Evolutionary conservation across 1,284 basidiomycete genomes (phyloP), one percentile per base, ranked within the genome.

Genomic region (Moniliella sp.): DNA sequence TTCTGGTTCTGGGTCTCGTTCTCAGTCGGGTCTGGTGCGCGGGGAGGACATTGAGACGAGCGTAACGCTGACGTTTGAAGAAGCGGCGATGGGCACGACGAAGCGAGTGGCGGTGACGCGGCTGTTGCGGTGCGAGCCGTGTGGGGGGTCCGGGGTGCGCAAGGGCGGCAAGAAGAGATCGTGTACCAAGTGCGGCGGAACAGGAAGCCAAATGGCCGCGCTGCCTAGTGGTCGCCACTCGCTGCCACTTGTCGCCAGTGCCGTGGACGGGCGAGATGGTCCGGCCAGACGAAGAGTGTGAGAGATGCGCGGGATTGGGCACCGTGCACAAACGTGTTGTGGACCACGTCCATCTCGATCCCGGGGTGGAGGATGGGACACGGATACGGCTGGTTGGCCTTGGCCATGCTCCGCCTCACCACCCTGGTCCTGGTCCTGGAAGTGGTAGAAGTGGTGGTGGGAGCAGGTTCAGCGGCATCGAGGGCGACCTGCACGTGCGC

Each of bases 351-450:
- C 73, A 81, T 42, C 75, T 99, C 36, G 50, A 45, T 39, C 36
- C 50, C 75, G 83, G 84, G 35, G 78, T 94, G 32, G 91, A 99
- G 62, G 84, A 97, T 60, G 91, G 91, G 16, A 91, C 88, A 79
- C 73, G 75, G 35, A 72, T 99, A 46, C 76, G 80, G 40, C 67
- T 97, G 31, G 72, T 78, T 8, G 73, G 74, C 25, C 70, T 71
- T 28, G 91, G 91, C 19, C 84, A 99, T 63, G 76, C 75, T 18
- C 78, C 91, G 14, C 62, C 88, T 14, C 54, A 50, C n/a, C 60
- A 56, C 15, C 67, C 72, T 17, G 75, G 77, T 23, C 74, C 28
- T 10, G n/a, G n/a, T n/a, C n/a, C n/a, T n/a, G n/a, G n/a, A n/a
- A n/a, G n/a, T n/a, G n/a, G n/a, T n/a, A n/a, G n/a, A n/a, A n/a